Conservation (phyloP, 495 filamentous ascomycete species). For the Penicillium cinerascens region DNA sequence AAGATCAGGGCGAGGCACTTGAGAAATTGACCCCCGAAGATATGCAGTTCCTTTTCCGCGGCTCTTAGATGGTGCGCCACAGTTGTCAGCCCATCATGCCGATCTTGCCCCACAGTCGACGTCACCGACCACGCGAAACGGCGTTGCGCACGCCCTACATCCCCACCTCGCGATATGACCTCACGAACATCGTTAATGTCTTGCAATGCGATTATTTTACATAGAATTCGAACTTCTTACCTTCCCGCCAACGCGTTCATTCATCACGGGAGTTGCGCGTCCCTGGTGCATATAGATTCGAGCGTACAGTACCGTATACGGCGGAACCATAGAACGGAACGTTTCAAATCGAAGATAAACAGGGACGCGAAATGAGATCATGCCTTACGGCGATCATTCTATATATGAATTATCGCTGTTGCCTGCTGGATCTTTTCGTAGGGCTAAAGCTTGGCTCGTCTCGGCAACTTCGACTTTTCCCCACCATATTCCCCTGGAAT, state of each 20-base stretch:
- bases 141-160: background rate
- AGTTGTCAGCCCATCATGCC: background rate
- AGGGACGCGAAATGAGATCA: background rate
- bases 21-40: conserved; percentile 87
- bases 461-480: background rate
- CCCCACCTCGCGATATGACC: conserved; percentile 7
- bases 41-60: conserved; percentile 91
- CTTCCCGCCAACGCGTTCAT: background rate
- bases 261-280: background rate
- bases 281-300: background rate
- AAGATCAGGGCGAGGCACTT: conserved; percentile 74
- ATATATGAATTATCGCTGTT: background rate
- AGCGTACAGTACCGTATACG: background rate
- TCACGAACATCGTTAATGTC: conserved; percentile 4
- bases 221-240: background rate
- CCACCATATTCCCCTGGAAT: background rate
- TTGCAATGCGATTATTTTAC: background rate
- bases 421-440: background rate
- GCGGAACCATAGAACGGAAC: background rate
- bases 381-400: background rate
- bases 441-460: conserved; percentile 8
- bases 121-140: background rate
- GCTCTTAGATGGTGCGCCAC: conserved; percentile 31
- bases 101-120: conserved; percentile 2
- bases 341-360: background rate